Evolutionary conservation across 1,284 basidiomycete genomes (phyloP), one percentile per base, ranked within the genome.

Genomic region (Anthracocystis panici-leucophaei): DNA sequence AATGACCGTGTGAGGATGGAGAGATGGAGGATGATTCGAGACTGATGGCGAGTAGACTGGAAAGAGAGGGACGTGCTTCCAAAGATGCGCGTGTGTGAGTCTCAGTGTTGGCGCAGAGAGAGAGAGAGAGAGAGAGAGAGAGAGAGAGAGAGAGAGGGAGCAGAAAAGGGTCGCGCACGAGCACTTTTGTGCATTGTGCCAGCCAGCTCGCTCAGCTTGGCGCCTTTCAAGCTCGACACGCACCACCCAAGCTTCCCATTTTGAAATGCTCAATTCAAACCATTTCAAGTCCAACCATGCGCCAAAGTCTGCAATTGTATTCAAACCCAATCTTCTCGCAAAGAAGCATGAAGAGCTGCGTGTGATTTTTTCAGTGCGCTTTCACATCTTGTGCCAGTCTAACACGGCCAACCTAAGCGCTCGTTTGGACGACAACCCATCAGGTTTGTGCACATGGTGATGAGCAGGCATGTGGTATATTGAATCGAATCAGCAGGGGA

Each of bases 31-130:
- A 27, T 27, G 29, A 49, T n/a, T 18, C 20, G 18, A 45, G 41
- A 45, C 11, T 35, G 53, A 44, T n/a, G 46, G 52, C 23, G 51
- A 48, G 31, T 40, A 41, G 25, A 57, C 40, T 42, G 41, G 18
- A 23, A n/a, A n/a, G n/a, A 23, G 14, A 48, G 31, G 42, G 29
- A 33, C 23, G 41, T 46, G 55, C 44, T 57, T 57, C n/a, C 3
- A 5, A 46, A 21, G 40, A 14, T 27, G 41, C 23, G 51, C 21
- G 41, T 27, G 29, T 8, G 50, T 20, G 51, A 55, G 60, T 65
- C 54, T 61, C 51, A 71, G 68, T 65, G 68, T 71, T 71, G 45
- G 35, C 40, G 42, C 29, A 45, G 42, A 23, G 35, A 48, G 46
- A 10, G 33, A n/a, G n/a, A n/a, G n/a, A n/a, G n/a, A n/a, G n/a